phyloP scores from a whole-genome alignment of 768 basidiomycete genomes.

The Auriscalpium vulgare region DNA sequence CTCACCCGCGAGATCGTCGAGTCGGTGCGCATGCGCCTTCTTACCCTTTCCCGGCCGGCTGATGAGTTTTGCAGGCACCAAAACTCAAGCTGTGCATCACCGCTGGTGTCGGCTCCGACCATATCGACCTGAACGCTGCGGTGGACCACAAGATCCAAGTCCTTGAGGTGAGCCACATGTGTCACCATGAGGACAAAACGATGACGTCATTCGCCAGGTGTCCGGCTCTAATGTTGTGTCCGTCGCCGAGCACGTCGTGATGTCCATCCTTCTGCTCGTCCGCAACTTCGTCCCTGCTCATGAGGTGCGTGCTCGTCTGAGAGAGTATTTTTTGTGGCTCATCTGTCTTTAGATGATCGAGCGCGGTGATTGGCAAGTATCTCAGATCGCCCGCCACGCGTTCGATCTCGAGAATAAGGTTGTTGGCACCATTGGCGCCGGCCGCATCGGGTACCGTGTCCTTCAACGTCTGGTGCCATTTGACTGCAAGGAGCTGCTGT shows the following conservation, averaged over 20 bases:
- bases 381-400: slow-evolving; percentile 72
- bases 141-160: slow-evolving; percentile 77
- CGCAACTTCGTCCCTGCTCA: slow-evolving; percentile 86
- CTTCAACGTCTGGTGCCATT: slow-evolving; percentile 69
- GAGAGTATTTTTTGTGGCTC: not conserved
- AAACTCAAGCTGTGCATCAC: slow-evolving; percentile 88
- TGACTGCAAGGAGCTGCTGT: slow-evolving; percentile 83
- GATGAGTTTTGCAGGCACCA: slow-evolving; percentile 48
- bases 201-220: slow-evolving; percentile 32
- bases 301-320: slow-evolving; percentile 40
- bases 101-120: slow-evolving; percentile 87
- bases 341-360: slow-evolving; percentile 57
- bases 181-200: not conserved
- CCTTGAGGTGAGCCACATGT: slow-evolving; percentile 39
- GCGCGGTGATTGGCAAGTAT: slow-evolving; percentile 82
- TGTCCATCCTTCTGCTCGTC: slow-evolving; percentile 86
- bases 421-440: slow-evolving; percentile 80
- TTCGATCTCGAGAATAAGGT: slow-evolving; percentile 90
- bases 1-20: slow-evolving; percentile 65
- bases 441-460: slow-evolving; percentile 64
- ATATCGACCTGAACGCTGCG: slow-evolving; percentile 83
- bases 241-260: slow-evolving; percentile 86
- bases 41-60: slow-evolving; percentile 4
- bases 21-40: slow-evolving; percentile 35
- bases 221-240: slow-evolving; percentile 88